These are phyloP conservation scores for Tetrahymena thermophila DNA, from an alignment of 73 alveolate genomes.

Conservation along the genomic window DNA sequence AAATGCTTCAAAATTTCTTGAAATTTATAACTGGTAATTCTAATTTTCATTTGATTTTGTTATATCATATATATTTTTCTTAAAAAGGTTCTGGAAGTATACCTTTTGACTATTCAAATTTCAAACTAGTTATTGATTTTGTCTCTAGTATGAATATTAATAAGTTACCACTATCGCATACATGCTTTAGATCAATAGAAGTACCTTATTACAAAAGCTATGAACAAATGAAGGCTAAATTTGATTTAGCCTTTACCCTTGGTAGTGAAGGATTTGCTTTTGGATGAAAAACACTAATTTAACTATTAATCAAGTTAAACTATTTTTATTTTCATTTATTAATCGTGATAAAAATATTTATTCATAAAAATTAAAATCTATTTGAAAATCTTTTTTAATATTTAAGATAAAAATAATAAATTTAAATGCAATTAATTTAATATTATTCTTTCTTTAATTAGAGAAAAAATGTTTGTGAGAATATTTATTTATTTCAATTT, in stretches of 20 bases:
- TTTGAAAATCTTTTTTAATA: neutral
- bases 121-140: slow-evolving; percentile 7
- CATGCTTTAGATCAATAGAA: slow-evolving; percentile 39
- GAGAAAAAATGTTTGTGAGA: no score
- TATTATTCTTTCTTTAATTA: no score
- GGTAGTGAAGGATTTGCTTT: slow-evolving; percentile 44
- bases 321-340: no score
- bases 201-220: slow-evolving; percentile 24
- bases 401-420: neutral
- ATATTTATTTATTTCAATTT: no score
- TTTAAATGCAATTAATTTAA: neutral
- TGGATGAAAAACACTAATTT: neutral
- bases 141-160: neutral
- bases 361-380: no score
- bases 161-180: slow-evolving; percentile 19
- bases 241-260: slow-evolving; percentile 35
- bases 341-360: no score
- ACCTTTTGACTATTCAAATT: slow-evolving; percentile 26
- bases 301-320: no score
- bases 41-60: neutral
- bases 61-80: neutral
- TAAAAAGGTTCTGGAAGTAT: slow-evolving; percentile 25
- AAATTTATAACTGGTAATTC: slow-evolving; percentile 32
- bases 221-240: slow-evolving; percentile 20
- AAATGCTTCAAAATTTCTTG: slow-evolving; percentile 22